These are phyloP conservation scores for Bacidia gigantensis DNA, from an alignment of 495 filamentous ascomycete species.

Conservation along the genomic window DNA sequence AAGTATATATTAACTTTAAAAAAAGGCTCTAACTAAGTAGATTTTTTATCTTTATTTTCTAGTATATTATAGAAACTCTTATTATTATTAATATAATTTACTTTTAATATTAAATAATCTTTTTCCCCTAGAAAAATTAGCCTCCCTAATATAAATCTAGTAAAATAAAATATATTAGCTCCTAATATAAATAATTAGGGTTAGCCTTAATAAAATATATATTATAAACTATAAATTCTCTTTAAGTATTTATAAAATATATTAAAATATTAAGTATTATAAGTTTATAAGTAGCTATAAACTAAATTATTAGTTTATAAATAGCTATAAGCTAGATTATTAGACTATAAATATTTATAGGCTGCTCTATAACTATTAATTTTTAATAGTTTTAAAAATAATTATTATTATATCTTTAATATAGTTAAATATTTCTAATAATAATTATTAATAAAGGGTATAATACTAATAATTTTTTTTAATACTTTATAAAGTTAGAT, in stretches of 20 bases:
- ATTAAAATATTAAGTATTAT: neutral
- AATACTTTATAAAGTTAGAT: neutral
- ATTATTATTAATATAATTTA: slow-evolving; percentile 1
- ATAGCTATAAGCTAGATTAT: neutral
- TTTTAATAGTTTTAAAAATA: neutral
- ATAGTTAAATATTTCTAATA: neutral
- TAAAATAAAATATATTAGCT: neutral
- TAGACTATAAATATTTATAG: neutral
- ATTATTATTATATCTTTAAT: neutral
- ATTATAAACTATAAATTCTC: neutral
- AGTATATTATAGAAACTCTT: neutral
- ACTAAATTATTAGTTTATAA: neutral
- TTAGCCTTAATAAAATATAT: neutral
- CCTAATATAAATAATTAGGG: neutral
- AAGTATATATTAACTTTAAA: neutral
- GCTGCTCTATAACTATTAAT: neutral
- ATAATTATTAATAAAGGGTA: neutral
- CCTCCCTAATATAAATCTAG: neutral
- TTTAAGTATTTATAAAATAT: neutral
- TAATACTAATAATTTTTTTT: neutral
- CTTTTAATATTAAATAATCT: neutral
- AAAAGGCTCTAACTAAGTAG: too few relatives aligned
- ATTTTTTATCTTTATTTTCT: neutral
- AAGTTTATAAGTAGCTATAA: neutral
- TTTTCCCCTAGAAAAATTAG: neutral